phyloP scores from a whole-genome alignment of 1,284 basidiomycete genomes.

The Apiotrichum veenhuisii region DNA sequence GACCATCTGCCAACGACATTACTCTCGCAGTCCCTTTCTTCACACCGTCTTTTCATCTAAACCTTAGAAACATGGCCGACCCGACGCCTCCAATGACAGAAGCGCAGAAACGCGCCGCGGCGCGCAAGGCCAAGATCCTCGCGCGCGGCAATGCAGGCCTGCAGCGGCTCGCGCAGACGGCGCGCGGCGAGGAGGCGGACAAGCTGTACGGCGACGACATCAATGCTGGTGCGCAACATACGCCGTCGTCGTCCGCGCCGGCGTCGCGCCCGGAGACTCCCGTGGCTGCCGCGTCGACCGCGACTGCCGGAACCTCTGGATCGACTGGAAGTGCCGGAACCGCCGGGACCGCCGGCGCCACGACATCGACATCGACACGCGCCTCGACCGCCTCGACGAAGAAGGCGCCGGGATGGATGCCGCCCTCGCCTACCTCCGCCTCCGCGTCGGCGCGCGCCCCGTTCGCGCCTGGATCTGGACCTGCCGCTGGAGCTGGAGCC shows the following conservation, averaged over 20 bases:
- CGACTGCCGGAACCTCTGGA: not conserved
- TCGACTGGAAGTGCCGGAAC: not conserved
- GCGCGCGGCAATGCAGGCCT: slow-evolving; percentile 47
- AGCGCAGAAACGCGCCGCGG: slow-evolving; percentile 44
- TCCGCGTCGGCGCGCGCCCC: slow-evolving; percentile 1
- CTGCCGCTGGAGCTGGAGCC: not conserved
- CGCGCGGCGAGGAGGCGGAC: slow-evolving; percentile 46
- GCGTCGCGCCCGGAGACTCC: slow-evolving; percentile 2
- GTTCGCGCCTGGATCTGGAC: slow-evolving; percentile 2
- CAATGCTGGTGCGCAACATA: not conserved
- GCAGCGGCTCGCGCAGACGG: slow-evolving; percentile 46
- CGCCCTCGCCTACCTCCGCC: not conserved
- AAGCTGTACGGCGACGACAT: slow-evolving; percentile 40
- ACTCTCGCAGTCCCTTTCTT: not conserved
- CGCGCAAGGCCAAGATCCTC: slow-evolving; percentile 49
- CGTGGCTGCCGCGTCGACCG: not conserved
- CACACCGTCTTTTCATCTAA: slow-evolving; percentile 2
- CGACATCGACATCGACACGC: too few species aligned
- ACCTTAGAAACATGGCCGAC: slow-evolving; percentile 23
- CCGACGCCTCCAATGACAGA: slow-evolving; percentile 32
- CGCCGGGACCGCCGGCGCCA: not conserved
- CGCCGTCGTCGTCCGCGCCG: not conserved
- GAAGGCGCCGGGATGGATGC: not conserved
- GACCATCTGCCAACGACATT: not conserved
- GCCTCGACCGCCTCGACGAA: not conserved